phyloP scores from a whole-genome alignment of 805 yeast species.

The Monosporozyma aerobia region DNA sequence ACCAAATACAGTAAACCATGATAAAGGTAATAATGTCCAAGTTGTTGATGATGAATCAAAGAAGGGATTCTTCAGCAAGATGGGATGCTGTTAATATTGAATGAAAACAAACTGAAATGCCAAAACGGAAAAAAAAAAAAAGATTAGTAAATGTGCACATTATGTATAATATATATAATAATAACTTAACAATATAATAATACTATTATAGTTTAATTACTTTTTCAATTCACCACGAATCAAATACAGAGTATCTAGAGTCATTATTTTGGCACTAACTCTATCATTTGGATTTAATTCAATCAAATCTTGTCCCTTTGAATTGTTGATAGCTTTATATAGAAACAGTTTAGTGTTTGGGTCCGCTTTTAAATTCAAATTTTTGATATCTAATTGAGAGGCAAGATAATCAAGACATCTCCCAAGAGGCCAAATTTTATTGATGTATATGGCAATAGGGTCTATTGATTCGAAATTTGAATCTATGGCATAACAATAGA shows the following conservation, averaged over 20 bases:
- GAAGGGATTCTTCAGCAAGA: slow-evolving; percentile 28
- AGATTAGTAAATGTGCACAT: neutral
- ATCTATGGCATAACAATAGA: slow-evolving; percentile 15
- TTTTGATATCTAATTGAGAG: slow-evolving; percentile 16
- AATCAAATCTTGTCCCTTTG: slow-evolving; percentile 3
- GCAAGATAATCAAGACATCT: slow-evolving; percentile 26
- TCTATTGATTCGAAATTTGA: slow-evolving; percentile 3
- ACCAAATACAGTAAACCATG: slow-evolving; percentile 13
- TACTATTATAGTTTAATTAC: neutral
- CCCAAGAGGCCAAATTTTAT: slow-evolving; percentile 29
- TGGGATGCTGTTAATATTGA: slow-evolving; percentile 26
- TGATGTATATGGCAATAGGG: slow-evolving; percentile 14
- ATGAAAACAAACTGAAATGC: neutral
- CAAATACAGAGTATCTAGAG: slow-evolving; percentile 21
- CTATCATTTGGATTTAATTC: slow-evolving; percentile 10
- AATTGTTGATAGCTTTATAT: slow-evolving; percentile 8
- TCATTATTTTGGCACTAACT: slow-evolving; percentile 13
- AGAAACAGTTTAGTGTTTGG: slow-evolving; percentile 20
- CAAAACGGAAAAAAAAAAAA: neutral
- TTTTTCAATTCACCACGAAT: slow-evolving; percentile 19
- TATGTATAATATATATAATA: neutral
- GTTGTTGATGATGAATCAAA: slow-evolving; percentile 12
- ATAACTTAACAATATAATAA: neutral
- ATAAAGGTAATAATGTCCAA: slow-evolving; percentile 3
- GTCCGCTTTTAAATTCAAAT: slow-evolving; percentile 10